Percentiles rank a stretch among this genome's conserved stretches.
These are phyloP conservation scores for Clathrus columnatus DNA, from an alignment of 768 basidiomycete species.

Conservation along the genomic window DNA sequence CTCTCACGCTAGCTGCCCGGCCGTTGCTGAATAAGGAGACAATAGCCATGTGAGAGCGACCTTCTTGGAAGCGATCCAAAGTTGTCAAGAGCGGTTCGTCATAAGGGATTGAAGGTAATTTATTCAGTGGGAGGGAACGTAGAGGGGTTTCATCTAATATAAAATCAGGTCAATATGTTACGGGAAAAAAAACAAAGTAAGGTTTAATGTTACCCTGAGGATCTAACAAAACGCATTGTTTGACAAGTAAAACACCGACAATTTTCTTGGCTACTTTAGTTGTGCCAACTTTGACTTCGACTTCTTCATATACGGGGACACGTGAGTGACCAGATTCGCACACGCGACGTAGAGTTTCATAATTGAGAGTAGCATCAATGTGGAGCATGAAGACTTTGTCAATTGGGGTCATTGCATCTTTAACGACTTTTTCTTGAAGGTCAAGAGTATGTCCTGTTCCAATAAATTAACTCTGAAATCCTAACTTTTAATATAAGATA, in stretches of 20 bases:
- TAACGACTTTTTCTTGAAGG: slow-evolving; percentile 74
- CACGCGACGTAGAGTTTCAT: slow-evolving; percentile 66
- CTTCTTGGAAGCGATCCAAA: slow-evolving; percentile 84
- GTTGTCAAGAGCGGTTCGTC: slow-evolving; percentile 81
- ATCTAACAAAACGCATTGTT: slow-evolving; percentile 81
- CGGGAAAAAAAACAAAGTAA: background rate
- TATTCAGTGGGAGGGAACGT: slow-evolving; percentile 76
- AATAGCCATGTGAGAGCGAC: slow-evolving; percentile 86
- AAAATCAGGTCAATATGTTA: background rate
- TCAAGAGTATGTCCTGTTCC: slow-evolving; percentile 38
- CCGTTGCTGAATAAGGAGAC: slow-evolving; percentile 62
- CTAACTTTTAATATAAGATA: background rate
- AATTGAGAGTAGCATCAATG: slow-evolving; percentile 76
- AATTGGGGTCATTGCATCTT: slow-evolving; percentile 79
- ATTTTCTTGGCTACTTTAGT: slow-evolving; percentile 63
- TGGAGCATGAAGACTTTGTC: slow-evolving; percentile 78
- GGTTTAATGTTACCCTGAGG: slow-evolving; percentile 49
- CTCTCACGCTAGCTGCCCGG: slow-evolving; percentile 42
- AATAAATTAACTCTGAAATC: too few relatives aligned
- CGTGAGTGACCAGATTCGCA: slow-evolving; percentile 76
- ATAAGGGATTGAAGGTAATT: slow-evolving; percentile 76
- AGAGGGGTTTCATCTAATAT: slow-evolving; percentile 67
- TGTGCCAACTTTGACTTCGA: slow-evolving; percentile 44
- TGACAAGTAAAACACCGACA: slow-evolving; percentile 78
- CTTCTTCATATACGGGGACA: slow-evolving; percentile 73